These are phyloP conservation scores for Pseudogymnoascus sp. DNA, from an alignment of 2,329 filamentous ascomycete species.

Conservation along the genomic window DNA sequence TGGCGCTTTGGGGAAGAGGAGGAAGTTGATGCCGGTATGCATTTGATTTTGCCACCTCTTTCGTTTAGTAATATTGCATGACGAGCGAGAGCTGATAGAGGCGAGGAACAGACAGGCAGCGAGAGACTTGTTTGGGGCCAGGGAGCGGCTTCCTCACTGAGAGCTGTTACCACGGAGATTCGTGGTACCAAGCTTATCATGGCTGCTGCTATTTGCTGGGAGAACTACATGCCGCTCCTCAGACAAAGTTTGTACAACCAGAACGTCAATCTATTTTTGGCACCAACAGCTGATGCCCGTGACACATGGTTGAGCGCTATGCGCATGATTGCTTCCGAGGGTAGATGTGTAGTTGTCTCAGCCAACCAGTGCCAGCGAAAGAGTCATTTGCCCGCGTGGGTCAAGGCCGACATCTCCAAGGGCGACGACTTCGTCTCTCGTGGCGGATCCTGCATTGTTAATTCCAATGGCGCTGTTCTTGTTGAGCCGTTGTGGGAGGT, in stretches of 20 bases:
- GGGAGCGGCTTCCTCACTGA: slow-evolving; percentile 69
- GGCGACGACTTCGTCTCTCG: slow-evolving; percentile 42
- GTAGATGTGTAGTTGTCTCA: slow-evolving; percentile 76
- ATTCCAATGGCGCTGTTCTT: slow-evolving; percentile 71
- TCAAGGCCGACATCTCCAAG: slow-evolving; percentile 30
- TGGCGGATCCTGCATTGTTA: slow-evolving; percentile 77
- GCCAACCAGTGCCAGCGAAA: slow-evolving; percentile 72
- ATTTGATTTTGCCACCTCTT: neutral
- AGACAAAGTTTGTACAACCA: slow-evolving; percentile 79
- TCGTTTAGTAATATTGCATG: neutral
- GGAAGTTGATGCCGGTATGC: slow-evolving; percentile 83
- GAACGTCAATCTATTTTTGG: slow-evolving; percentile 86
- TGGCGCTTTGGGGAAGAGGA: slow-evolving; percentile 73
- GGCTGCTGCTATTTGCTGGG: slow-evolving; percentile 89
- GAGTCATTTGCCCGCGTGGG: slow-evolving; percentile 51
- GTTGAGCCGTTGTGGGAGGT: slow-evolving; percentile 76
- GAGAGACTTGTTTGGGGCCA: slow-evolving; percentile 87
- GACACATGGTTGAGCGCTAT: slow-evolving; percentile 79
- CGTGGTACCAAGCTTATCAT: slow-evolving; percentile 73
- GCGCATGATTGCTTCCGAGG: slow-evolving; percentile 73
- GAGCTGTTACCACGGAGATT: slow-evolving; percentile 71
- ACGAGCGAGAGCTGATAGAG: neutral
- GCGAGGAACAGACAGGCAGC: slow-evolving; percentile 50
- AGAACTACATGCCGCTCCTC: slow-evolving; percentile 90
- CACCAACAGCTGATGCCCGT: slow-evolving; percentile 78